These are phyloP conservation scores for Celoporthe dispersa DNA, from an alignment of 2,329 filamentous ascomycete species.

Conservation along the genomic window DNA sequence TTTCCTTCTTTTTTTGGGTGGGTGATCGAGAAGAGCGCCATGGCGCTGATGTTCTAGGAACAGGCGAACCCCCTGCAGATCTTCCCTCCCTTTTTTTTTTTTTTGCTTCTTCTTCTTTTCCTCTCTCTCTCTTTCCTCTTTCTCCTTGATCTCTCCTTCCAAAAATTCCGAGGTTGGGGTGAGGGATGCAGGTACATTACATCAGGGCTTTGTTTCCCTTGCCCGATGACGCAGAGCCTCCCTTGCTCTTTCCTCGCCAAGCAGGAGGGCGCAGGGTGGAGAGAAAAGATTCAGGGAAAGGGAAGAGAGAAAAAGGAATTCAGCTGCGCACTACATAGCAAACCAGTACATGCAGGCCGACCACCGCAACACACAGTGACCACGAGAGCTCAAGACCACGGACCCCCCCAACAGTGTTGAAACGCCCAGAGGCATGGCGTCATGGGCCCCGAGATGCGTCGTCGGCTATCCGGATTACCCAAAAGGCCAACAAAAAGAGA, in stretches of 20 bases:
- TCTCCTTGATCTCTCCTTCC: background rate
- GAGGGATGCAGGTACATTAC: background rate
- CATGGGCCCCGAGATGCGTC: background rate
- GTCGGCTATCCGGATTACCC: background rate
- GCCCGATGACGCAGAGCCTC: background rate
- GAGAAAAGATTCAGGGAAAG: background rate
- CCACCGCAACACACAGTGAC: too few species aligned
- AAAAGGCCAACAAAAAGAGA: background rate
- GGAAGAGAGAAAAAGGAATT: background rate
- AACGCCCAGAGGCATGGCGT: background rate
- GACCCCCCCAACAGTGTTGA: background rate
- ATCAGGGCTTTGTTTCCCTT: background rate
- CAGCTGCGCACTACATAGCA: background rate
- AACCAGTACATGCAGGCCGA: background rate
- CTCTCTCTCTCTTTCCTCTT: background rate
- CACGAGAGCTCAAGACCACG: background rate
- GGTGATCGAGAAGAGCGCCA: background rate
- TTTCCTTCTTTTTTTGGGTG: background rate
- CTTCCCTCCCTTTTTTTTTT: background rate
- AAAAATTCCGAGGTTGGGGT: background rate
- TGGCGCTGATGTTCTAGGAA: background rate
- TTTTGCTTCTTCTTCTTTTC: background rate
- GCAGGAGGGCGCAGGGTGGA: background rate
- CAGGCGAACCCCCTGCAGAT: background rate
- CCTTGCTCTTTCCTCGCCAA: constrained; percentile 1